Percentiles rank a stretch among this genome's conserved stretches.
Conservation (phyloP, 352 stramenopile genomes). For the Globisporangium iwayamae region DNA sequence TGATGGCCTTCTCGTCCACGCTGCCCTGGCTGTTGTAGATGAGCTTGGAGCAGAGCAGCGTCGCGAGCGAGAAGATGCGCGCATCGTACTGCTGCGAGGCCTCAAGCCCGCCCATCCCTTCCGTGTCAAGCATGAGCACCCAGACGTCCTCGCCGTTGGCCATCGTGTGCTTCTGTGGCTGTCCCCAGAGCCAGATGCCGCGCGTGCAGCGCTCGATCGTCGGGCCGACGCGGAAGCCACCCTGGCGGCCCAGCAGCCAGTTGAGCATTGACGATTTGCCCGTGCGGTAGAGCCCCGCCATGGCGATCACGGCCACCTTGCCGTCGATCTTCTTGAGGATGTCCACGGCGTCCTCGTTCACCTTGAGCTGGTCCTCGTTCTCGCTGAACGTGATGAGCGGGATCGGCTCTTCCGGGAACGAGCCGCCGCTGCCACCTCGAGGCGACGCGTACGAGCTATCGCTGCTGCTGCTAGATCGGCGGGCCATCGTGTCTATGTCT, state of each 20-base stretch:
- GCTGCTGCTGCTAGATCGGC: constrained; percentile 7
- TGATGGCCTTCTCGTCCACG: constrained; percentile 85
- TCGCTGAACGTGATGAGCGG: constrained; percentile 86
- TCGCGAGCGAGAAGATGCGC: constrained; percentile 84
- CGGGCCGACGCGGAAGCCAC: constrained; percentile 76
- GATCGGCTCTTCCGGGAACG: constrained; percentile 70
- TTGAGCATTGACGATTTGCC: constrained; percentile 89
- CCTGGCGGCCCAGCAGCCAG: constrained; percentile 68
- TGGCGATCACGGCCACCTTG: constrained; percentile 75
- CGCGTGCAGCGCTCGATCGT: constrained; percentile 83
- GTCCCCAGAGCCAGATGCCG: constrained; percentile 86
- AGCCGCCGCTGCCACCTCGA: constrained; percentile 18
- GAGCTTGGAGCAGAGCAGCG: constrained; percentile 81
- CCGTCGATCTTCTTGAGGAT: constrained; percentile 68
- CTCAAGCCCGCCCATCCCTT: constrained; percentile 84
- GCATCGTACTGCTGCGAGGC: constrained; percentile 83
- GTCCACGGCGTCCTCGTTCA: constrained; percentile 74
- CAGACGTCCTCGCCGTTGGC: constrained; percentile 63
- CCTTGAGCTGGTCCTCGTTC: constrained; percentile 71
- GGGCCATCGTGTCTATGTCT: background rate
- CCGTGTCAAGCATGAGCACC: constrained; percentile 86
- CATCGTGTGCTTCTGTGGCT: constrained; percentile 56
- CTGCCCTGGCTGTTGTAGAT: constrained; percentile 88
- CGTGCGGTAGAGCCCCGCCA: constrained; percentile 85
- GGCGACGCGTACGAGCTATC: constrained; percentile 7